phyloP scores from a whole-genome alignment of 495 filamentous ascomycete genomes.

The Mycothermus thermophilus region DNA sequence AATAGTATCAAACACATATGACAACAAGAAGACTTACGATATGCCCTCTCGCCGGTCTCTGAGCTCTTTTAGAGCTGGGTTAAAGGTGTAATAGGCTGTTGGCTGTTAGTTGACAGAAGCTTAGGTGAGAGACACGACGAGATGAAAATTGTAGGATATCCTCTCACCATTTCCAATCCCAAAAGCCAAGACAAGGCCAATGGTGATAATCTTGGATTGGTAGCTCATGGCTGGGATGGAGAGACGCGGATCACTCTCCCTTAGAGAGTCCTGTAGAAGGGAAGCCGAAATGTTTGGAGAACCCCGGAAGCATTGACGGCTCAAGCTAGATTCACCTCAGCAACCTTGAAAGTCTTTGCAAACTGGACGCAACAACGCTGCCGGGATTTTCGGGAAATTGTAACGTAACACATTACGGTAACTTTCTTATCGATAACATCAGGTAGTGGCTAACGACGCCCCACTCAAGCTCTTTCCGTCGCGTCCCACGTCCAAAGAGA shows the following conservation, averaged over 20 bases:
- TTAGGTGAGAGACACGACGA: not conserved
- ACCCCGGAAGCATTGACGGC: too few relatives aligned
- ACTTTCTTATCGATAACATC: too few relatives aligned
- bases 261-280: not conserved
- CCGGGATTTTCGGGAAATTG: too few relatives aligned
- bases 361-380: too few relatives aligned
- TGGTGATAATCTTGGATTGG: conserved; percentile 10
- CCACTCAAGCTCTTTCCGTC: too few relatives aligned
- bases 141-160: not conserved
- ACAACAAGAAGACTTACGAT: too few relatives aligned
- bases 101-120: conserved; percentile 7
- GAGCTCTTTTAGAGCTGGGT: conserved; percentile 25
- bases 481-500: too few relatives aligned
- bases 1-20: conserved; percentile 8
- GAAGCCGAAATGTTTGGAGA: not conserved
- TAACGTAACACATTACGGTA: too few relatives aligned
- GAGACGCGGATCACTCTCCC: not conserved
- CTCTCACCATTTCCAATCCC: conserved; percentile 18
- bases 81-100: conserved; percentile 33
- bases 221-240: conserved; percentile 8
- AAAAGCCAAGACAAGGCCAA: conserved; percentile 11
- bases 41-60: conserved; percentile 16
- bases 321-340: too few relatives aligned
- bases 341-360: too few relatives aligned
- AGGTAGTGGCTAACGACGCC: too few relatives aligned